These are phyloP conservation scores for Catunica adiposa DNA, from an alignment of 2,329 filamentous ascomycete species.

Conservation along the genomic window DNA sequence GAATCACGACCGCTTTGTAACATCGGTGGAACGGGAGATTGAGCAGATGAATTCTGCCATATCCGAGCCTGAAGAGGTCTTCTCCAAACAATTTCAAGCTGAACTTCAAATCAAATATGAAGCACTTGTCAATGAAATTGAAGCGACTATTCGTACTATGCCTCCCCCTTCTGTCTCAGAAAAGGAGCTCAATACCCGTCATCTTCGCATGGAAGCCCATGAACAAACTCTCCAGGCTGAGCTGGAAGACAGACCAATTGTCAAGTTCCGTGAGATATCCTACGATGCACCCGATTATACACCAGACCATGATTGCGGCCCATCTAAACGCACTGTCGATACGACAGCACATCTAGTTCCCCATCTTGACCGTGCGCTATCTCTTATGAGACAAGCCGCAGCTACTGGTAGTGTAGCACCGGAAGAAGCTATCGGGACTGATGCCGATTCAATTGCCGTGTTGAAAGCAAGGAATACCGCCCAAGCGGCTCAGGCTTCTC, in stretches of 20 bases:
- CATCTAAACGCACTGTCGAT: constrained; percentile 20
- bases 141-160: not conserved
- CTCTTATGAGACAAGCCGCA: constrained; percentile 25
- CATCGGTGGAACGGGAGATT: constrained; percentile 6
- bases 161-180: not conserved
- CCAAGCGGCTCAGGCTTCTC: not conserved
- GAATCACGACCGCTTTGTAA: constrained; percentile 35
- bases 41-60: not conserved
- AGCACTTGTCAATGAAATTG: not conserved
- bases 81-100: not conserved
- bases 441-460: constrained; percentile 1
- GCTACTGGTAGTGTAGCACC: not conserved
- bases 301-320: not conserved
- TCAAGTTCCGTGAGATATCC: not conserved
- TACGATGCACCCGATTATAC: not conserved
- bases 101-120: not conserved
- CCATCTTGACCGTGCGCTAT: constrained; percentile 30
- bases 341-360: constrained; percentile 32
- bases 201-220: not conserved
- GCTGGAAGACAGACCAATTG: not conserved
- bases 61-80: not conserved
- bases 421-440: not conserved
- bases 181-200: not conserved
- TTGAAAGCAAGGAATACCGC: not conserved
- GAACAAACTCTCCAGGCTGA: not conserved